Evolutionary conservation across 345 rosid species (phyloP).

Genomic region (Citrus glauca): DNA sequence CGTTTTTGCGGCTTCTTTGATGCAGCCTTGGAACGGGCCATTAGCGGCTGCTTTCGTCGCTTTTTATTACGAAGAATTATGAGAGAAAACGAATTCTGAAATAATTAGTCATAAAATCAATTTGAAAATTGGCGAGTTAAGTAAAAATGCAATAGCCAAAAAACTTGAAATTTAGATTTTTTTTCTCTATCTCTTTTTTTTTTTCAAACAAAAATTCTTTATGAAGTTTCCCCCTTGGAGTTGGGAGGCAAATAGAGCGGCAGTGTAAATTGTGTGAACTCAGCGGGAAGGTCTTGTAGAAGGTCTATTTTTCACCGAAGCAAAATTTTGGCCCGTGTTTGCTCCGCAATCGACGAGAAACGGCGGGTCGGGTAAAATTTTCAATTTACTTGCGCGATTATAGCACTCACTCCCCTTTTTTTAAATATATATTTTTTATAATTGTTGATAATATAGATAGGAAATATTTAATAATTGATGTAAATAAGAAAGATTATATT

Average conservation of each 20-base stretch:
- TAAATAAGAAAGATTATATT: no score
- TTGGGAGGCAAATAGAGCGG: neutral
- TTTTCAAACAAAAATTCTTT: no score
- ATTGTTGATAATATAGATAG: no score
- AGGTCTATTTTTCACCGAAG: no score
- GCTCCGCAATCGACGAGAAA: neutral
- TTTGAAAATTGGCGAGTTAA: no score
- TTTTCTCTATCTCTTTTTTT: neutral
- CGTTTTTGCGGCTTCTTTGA: conserved; percentile 77
- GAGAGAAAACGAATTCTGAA: neutral
- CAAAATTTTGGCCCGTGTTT: neutral
- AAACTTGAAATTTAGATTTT: neutral
- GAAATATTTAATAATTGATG: no score
- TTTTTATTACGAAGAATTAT: neutral
- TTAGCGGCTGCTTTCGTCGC: conserved; percentile 9
- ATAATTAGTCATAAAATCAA: neutral
- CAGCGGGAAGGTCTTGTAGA: neutral
- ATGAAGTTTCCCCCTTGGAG: neutral
- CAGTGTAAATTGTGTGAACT: neutral
- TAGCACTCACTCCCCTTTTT: no score
- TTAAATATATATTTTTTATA: no score
- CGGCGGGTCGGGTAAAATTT: neutral
- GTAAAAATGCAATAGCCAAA: neutral
- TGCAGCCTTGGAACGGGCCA: conserved; percentile 60
- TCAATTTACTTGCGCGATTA: no score